These are phyloP conservation scores for Telopea speciosissima DNA, from an alignment of 177 flowering plant genomes.

Conservation along the genomic window DNA sequence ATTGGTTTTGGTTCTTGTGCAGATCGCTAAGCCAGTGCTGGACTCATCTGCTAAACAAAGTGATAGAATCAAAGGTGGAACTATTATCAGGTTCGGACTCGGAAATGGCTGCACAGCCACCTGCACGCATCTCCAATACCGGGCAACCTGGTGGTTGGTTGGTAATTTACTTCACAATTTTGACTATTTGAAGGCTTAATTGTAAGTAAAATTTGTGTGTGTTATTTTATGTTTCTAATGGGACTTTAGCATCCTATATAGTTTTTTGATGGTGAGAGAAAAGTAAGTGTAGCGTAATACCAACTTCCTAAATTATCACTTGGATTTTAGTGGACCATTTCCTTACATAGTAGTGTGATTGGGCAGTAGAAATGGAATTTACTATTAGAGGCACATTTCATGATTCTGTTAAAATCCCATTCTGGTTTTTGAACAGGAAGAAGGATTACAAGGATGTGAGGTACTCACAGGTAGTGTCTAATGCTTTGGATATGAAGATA, in stretches of 20 bases:
- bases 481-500: no score
- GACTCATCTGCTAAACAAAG: conserved; percentile 80
- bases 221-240: no score
- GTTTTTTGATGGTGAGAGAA: no score
- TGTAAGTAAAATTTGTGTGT: not conserved
- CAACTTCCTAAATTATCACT: not conserved
- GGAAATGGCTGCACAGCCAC: conserved; percentile 96
- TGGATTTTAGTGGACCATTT: not conserved
- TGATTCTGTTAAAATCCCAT: no score
- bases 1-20: conserved; percentile 4
- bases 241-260: no score
- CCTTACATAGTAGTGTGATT: not conserved
- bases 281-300: no score
- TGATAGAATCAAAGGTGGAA: conserved; percentile 64
- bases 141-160: conserved; percentile 78
- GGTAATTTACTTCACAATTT: not conserved
- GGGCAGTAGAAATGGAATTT: not conserved
- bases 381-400: not conserved
- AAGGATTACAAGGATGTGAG: no score
- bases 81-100: conserved; percentile 62
- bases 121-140: conserved; percentile 95
- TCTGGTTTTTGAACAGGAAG: no score
- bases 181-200: not conserved
- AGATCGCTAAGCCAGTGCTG: conserved; percentile 62
- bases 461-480: no score